phyloP scores from a whole-genome alignment of 192 early-diverging fungal species.

The Coemansia sp. region DNA sequence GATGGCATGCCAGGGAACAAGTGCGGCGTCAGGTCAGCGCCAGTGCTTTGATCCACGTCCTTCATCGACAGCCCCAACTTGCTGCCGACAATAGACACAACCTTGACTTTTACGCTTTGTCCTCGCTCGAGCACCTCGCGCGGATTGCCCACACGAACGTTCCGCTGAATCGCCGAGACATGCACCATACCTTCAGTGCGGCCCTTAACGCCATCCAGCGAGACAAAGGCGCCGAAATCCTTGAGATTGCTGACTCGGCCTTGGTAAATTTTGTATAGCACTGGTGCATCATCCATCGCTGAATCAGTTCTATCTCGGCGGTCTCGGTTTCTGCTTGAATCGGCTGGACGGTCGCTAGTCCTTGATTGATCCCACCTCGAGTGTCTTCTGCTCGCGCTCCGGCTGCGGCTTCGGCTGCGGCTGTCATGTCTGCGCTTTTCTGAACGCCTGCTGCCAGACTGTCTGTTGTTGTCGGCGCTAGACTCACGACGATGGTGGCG shows the following conservation, averaged over 20 bases:
- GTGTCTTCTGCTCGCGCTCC: conserved; percentile 11
- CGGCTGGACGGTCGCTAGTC: conserved; percentile 8
- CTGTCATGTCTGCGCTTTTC: conserved; percentile 18
- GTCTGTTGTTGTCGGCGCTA: conserved; percentile 1
- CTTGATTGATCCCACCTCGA: conserved; percentile 44
- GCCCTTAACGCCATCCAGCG: conserved; percentile 75
- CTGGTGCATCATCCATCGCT: conserved; percentile 70
- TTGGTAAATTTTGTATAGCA: conserved; percentile 91
- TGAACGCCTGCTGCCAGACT: background rate
- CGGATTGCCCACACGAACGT: conserved; percentile 72
- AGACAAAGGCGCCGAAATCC: conserved; percentile 94
- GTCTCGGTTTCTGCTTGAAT: background rate
- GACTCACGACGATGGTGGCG: conserved; percentile 7
- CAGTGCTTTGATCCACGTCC: conserved; percentile 93
- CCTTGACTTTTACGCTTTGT: conserved; percentile 89
- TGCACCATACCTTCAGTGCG: conserved; percentile 91
- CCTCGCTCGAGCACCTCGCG: conserved; percentile 83
- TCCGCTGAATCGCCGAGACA: conserved; percentile 66
- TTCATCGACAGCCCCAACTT: conserved; percentile 90
- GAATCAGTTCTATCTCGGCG: background rate
- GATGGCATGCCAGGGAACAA: conserved; percentile 57
- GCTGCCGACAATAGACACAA: conserved; percentile 85
- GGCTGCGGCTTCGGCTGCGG: conserved; percentile 12
- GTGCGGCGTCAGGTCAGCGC: conserved; percentile 83
- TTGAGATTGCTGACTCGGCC: conserved; percentile 81